Percentiles rank a stretch among this genome's conserved stretches.
Conservation (phyloP, 2,329 filamentous ascomycete species). For the Pseudogymnoascus sp. region DNA sequence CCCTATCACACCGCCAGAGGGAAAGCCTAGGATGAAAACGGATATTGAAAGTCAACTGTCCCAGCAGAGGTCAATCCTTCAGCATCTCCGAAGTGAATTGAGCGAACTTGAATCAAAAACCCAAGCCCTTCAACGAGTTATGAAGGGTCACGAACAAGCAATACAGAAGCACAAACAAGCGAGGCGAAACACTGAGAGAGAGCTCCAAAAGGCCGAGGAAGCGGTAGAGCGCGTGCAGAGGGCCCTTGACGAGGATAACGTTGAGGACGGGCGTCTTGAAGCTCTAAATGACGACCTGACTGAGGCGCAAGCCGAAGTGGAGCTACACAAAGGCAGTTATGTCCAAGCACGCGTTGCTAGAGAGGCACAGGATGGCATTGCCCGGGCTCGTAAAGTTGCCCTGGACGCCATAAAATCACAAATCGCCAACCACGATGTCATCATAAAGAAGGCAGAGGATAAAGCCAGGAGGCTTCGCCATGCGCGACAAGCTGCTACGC, state of each 20-base stretch:
- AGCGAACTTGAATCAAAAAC: conserved; percentile 34
- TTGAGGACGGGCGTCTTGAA: conserved; percentile 59
- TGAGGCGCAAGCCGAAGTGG: conserved; percentile 38
- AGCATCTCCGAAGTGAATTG: conserved; percentile 49
- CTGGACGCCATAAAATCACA: conserved; percentile 33
- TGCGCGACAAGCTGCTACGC: conserved; percentile 45
- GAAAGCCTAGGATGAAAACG: conserved; percentile 66
- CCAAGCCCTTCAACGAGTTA: conserved; percentile 27
- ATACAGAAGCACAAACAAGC: conserved; percentile 43
- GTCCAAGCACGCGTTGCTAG: conserved; percentile 44
- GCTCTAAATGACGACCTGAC: conserved; percentile 50
- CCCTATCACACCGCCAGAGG: conserved; percentile 34
- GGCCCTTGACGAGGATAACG: conserved; percentile 58
- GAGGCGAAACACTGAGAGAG: conserved; percentile 42
- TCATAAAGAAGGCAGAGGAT: conserved; percentile 47
- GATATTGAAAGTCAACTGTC: conserved; percentile 61
- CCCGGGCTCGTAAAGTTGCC: conserved; percentile 28
- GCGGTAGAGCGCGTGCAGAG: conserved; percentile 45
- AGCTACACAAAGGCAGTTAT: conserved; percentile 48
- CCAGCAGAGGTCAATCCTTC: conserved; percentile 41
- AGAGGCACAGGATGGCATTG: conserved; percentile 38
- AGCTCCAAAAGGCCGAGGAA: conserved; percentile 53
- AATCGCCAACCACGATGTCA: conserved; percentile 32
- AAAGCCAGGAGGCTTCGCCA: conserved; percentile 44
- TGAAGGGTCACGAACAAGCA: conserved; percentile 35